Evolutionary conservation across 306 rosid species (phyloP).

Genomic region (Arachis stenosperma): DNA sequence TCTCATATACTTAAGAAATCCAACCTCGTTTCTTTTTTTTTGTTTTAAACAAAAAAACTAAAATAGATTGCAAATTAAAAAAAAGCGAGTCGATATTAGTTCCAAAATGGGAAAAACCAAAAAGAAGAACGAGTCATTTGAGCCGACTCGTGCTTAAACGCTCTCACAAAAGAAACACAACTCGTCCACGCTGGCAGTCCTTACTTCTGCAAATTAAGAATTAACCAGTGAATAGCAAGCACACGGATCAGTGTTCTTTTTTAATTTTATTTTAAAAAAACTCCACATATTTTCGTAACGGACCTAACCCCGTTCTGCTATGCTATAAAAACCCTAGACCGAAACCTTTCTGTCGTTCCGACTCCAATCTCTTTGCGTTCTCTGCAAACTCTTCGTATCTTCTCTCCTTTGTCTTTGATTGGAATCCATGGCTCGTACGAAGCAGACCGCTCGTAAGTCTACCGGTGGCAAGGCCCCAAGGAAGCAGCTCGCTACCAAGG

Average conservation of each 20-base stretch:
- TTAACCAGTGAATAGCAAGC: constrained; percentile 42
- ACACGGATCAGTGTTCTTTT: constrained; percentile 11
- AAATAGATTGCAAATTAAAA: too few species aligned
- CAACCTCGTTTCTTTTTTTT: too few species aligned
- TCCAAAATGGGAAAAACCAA: too few species aligned
- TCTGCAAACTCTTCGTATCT: not conserved
- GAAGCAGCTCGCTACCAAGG: constrained; percentile 66
- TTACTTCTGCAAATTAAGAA: too few species aligned
- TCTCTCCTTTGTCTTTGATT: not conserved
- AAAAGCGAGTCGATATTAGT: too few species aligned
- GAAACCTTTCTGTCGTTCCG: not conserved
- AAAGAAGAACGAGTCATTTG: not conserved
- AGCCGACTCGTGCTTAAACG: not conserved
- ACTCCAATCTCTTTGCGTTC: not conserved
- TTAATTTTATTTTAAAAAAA: too few species aligned
- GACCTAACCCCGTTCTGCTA: not conserved
- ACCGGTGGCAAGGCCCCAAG: constrained; percentile 32
- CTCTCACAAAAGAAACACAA: constrained; percentile 36
- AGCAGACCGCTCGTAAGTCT: constrained; percentile 48
- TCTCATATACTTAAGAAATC: too few species aligned
- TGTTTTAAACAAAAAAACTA: too few species aligned
- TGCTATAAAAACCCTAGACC: constrained; percentile 4
- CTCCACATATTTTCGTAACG: not conserved
- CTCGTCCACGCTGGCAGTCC: constrained; percentile 49
- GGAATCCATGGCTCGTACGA: constrained; percentile 62